These are phyloP conservation scores for Capronia epimyces DNA, from an alignment of 2,329 filamentous ascomycete genomes.

Conservation along the genomic window DNA sequence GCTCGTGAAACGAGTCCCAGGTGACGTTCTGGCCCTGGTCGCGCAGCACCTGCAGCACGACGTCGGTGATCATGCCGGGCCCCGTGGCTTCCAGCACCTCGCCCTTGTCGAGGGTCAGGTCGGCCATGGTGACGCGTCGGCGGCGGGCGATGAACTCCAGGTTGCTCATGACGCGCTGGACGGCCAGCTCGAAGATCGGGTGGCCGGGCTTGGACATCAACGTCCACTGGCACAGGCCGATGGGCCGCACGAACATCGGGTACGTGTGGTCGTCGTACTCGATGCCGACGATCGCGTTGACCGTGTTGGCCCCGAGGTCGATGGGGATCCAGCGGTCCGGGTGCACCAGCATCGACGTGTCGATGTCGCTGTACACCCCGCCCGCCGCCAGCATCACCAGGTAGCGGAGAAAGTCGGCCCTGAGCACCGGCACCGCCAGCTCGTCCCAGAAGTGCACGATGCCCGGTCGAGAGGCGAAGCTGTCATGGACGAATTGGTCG, in stretches of 20 bases:
- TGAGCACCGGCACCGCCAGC: conserved; percentile 63
- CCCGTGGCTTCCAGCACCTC: conserved; percentile 90
- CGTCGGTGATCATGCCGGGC: conserved; percentile 89
- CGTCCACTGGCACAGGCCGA: conserved; percentile 99
- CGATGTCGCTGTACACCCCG: conserved; percentile 85
- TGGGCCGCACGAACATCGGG: conserved; percentile 66
- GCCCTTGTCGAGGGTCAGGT: conserved; percentile 55
- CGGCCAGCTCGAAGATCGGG: conserved; percentile 80
- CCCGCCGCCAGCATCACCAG: conserved; percentile 69
- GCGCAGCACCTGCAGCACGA: conserved; percentile 55
- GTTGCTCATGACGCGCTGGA: conserved; percentile 75
- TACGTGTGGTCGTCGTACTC: conserved; percentile 80
- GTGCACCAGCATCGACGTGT: conserved; percentile 76
- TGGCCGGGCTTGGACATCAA: conserved; percentile 94
- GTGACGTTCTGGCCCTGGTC: conserved; percentile 62
- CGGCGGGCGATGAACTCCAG: conserved; percentile 59
- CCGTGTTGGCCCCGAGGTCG: conserved; percentile 65
- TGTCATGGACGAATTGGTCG: conserved; percentile 59
- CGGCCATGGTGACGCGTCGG: conserved; percentile 42
- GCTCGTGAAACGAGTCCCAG: conserved; percentile 82
- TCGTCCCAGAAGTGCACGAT: conserved; percentile 57
- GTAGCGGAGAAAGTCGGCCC: conserved; percentile 72
- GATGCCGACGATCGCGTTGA: conserved; percentile 87
- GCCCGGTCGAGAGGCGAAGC: conserved; percentile 62
- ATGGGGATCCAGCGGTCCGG: conserved; percentile 82